Conservation (phyloP, 495 filamentous ascomycete genomes). For the Annulohypoxylon maeteangense region DNA sequence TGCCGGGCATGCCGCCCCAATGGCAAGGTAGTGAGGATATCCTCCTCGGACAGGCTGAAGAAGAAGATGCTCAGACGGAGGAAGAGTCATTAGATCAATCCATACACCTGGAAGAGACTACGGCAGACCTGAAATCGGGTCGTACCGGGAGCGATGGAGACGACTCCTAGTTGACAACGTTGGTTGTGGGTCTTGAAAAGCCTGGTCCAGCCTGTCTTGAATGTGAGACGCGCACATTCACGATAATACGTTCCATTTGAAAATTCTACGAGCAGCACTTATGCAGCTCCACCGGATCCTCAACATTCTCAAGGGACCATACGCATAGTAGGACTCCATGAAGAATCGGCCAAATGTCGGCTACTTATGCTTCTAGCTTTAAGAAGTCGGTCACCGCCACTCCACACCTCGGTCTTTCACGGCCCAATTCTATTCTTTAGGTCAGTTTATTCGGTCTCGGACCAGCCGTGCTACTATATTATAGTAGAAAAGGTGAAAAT, state of each 20-base stretch:
- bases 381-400: constrained; percentile 35
- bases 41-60: constrained; percentile 51
- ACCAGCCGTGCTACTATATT: constrained; percentile 22
- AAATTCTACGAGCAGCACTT: constrained; percentile 11
- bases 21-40: constrained; percentile 65
- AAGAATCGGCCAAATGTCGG: constrained; percentile 44
- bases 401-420: constrained; percentile 45
- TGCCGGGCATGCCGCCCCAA: constrained; percentile 59
- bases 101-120: constrained; percentile 17
- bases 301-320: constrained; percentile 35
- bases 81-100: constrained; percentile 35
- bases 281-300: constrained; percentile 34
- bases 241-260: constrained; percentile 25
- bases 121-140: constrained; percentile 27
- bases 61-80: constrained; percentile 44
- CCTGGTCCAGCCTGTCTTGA: constrained; percentile 25
- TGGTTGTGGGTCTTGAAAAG: constrained; percentile 19
- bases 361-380: constrained; percentile 37
- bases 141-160: constrained; percentile 27
- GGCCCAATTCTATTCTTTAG: constrained; percentile 38
- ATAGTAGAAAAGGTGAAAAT: constrained; percentile 20
- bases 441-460: constrained; percentile 26
- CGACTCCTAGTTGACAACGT: constrained; percentile 24
- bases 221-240: constrained; percentile 22
- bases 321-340: constrained; percentile 28